Evolutionary conservation across 345 rosid genomes (phyloP).

Genomic region (Mallotus nudiflorus): DNA sequence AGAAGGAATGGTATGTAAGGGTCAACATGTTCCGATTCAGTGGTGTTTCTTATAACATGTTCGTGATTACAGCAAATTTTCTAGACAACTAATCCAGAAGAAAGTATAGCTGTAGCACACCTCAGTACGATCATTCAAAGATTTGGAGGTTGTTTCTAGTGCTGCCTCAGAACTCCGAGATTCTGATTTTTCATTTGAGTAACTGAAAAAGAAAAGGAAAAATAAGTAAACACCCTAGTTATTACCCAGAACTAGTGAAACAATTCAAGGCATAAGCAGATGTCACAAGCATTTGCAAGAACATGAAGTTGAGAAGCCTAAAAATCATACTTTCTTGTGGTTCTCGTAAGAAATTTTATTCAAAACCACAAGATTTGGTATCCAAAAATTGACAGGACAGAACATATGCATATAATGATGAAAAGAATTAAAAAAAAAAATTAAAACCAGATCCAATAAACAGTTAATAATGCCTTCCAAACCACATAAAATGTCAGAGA

Average conservation of each 20-base stretch:
- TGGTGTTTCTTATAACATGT: background rate
- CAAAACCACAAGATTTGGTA: too few relatives aligned
- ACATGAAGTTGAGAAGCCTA: too few relatives aligned
- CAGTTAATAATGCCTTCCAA: too few relatives aligned
- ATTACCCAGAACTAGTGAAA: background rate
- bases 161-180: constrained; percentile 43
- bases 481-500: constrained; percentile 2
- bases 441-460: background rate
- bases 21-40: background rate
- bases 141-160: constrained; percentile 41
- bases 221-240: too few relatives aligned
- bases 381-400: background rate
- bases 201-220: constrained; percentile 38
- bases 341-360: too few relatives aligned
- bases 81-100: background rate
- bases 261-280: background rate
- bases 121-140: constrained; percentile 42
- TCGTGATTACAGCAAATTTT: background rate
- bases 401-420: background rate
- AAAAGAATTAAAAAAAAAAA: background rate
- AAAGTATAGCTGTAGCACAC: constrained; percentile 25
- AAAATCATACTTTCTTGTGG: too few relatives aligned
- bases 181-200: constrained; percentile 82
- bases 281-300: background rate
- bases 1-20: too few relatives aligned